Percentiles rank a stretch among this genome's conserved stretches.
Conservation (phyloP, 441 rosid species). For the Rhodomyrtus psidioides region DNA sequence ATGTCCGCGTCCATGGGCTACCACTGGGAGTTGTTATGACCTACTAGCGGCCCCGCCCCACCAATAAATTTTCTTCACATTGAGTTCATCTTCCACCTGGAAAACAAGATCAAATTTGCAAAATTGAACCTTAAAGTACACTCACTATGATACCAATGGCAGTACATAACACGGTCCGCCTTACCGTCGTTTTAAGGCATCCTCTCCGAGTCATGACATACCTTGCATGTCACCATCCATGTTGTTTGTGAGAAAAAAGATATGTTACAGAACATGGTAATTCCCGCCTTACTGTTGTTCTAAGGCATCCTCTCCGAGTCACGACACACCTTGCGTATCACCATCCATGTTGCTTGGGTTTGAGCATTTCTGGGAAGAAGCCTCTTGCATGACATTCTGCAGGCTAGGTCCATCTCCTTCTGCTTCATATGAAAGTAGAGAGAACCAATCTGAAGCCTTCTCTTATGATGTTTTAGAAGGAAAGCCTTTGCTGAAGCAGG, state of each 20-base stretch:
- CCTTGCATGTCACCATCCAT: constrained; percentile 60
- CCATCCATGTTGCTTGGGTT: constrained; percentile 88
- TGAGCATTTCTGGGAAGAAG: constrained; percentile 74
- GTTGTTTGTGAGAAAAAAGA: constrained; percentile 37
- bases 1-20: neutral
- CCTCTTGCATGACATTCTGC: constrained; percentile 74
- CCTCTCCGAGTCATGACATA: neutral
- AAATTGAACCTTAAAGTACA: neutral
- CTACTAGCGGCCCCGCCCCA: neutral
- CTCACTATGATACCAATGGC: neutral
- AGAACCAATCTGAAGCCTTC: constrained; percentile 95
- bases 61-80: neutral
- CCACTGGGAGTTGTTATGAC: neutral
- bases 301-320: neutral
- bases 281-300: neutral
- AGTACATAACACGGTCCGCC: neutral
- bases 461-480: constrained; percentile 77
- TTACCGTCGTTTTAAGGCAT: neutral
- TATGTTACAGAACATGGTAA: neutral
- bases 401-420: constrained; percentile 70
- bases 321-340: constrained; percentile 15
- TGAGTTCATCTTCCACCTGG: neutral
- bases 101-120: neutral
- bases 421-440: constrained; percentile 79
- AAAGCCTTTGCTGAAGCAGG: constrained; percentile 68